These are phyloP conservation scores for Wickerhamomyces queroliae DNA, from an alignment of 805 yeast genomes.

Conservation along the genomic window DNA sequence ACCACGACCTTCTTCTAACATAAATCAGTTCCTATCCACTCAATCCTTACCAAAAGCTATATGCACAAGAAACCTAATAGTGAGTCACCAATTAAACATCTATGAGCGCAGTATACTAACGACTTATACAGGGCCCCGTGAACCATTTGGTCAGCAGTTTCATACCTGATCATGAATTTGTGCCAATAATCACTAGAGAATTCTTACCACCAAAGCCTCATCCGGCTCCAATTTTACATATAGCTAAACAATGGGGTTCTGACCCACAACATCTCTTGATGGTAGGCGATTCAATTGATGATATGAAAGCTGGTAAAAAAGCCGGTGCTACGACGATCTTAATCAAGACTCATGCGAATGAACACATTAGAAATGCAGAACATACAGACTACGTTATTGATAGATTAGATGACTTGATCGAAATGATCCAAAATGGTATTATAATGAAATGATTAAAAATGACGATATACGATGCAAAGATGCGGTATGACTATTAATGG, in stretches of 20 bases:
- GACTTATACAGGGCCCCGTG: conserved; percentile 39
- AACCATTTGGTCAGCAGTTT: conserved; percentile 39
- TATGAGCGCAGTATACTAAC: background rate
- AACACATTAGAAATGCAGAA: conserved; percentile 31
- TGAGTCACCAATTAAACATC: background rate
- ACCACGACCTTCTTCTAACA: background rate
- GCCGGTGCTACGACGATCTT: conserved; percentile 60
- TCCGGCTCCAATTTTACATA: conserved; percentile 56
- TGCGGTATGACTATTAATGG: no score
- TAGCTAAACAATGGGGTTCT: conserved; percentile 43
- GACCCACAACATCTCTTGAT: conserved; percentile 44
- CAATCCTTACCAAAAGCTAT: conserved; percentile 42
- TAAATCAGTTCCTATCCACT: conserved; percentile 16
- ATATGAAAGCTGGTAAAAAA: conserved; percentile 54
- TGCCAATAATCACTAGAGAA: conserved; percentile 55
- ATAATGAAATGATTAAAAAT: conserved; percentile 1
- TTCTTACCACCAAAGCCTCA: conserved; percentile 66
- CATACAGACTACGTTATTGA: conserved; percentile 19
- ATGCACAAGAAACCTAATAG: conserved; percentile 53
- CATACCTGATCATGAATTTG: conserved; percentile 35
- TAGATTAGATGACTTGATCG: conserved; percentile 31
- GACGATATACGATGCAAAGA: background rate
- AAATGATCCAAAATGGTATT: conserved; percentile 30
- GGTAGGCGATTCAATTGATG: conserved; percentile 75
- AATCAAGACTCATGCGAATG: conserved; percentile 46